Evolutionary conservation across 108 stramenopile genomes (phyloP).

Genomic region (Pseudonitzschia multistriata): DNA sequence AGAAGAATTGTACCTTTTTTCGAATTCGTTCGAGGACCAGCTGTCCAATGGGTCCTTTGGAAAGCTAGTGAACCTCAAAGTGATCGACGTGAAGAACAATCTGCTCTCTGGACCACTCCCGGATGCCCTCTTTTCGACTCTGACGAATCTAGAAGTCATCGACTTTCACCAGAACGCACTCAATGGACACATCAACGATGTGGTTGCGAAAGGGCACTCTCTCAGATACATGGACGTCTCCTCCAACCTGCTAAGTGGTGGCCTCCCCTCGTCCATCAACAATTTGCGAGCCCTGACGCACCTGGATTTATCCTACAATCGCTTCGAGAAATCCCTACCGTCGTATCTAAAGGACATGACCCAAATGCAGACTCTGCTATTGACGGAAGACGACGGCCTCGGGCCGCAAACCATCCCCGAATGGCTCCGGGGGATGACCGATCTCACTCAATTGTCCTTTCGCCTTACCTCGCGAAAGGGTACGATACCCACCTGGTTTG

Average conservation of each 20-base stretch:
- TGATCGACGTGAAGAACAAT: constrained; percentile 63
- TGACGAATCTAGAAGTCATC: constrained; percentile 16
- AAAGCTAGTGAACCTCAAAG: constrained; percentile 36
- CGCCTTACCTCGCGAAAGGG: constrained; percentile 21
- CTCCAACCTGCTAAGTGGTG: constrained; percentile 24
- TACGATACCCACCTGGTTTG: constrained; percentile 35
- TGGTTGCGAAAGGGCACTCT: not conserved
- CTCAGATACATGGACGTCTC: constrained; percentile 21
- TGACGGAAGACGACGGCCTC: constrained; percentile 20
- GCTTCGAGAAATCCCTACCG: constrained; percentile 19
- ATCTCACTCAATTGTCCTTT: constrained; percentile 32
- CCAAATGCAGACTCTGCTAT: constrained; percentile 23
- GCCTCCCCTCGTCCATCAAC: constrained; percentile 12
- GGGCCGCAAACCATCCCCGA: constrained; percentile 26
- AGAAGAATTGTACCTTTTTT: constrained; percentile 42
- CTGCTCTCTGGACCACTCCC: constrained; percentile 51
- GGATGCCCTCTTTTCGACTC: constrained; percentile 17
- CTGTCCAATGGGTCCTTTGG: constrained; percentile 44
- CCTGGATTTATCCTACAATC: constrained; percentile 40
- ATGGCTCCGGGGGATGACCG: constrained; percentile 25
- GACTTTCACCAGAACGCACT: constrained; percentile 30
- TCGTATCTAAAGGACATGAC: constrained; percentile 7
- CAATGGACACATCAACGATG: constrained; percentile 28
- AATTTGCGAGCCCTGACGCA: constrained; percentile 23
- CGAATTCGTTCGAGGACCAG: constrained; percentile 42